Evolutionary conservation across 2,329 filamentous ascomycete genomes (phyloP), one percentile per base, ranked within the genome.

Genomic region (Orbilia quercus): DNA sequence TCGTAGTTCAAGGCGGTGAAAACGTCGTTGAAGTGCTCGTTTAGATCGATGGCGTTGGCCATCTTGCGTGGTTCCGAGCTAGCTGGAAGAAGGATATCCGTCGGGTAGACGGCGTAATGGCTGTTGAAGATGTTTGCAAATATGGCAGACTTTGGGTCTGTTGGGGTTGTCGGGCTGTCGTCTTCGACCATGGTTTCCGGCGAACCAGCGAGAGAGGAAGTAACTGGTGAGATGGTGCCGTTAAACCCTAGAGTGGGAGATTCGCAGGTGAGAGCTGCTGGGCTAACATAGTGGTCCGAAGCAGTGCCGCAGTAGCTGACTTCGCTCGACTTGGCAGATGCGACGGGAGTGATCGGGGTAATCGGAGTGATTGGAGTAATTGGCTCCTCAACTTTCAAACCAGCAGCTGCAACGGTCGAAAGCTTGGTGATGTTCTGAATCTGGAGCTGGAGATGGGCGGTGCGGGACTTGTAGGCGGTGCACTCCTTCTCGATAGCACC

Each of bases 1-100:
- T 72, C 67, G 50, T 72, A 72, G 47, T 65, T 72, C 45, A 72
- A 59, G 14, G 51, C 59, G 1, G 44, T 59, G 59, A 72, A 72
- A 22, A 65, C 51, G n/a, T 72, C 67, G 16, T 72, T 60, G 54
- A 72, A 72, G 28, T 65, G 51, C 9, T 65, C 59, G 16, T 65
- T 64, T 28, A 64, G 18, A 22, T 72, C 66, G 36, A 72, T 48
- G 44, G 51, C 16, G 31, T 65, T 72, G 28, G 36, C 55, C 42
- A 58, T 16, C 54, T 72, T 72, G 47, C 67, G 59, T 48, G 67
- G 67, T 20, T 72, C 67, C 22, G 53, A 47, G 34, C 48, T 64
- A 23, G 65, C 34, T 23, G 67, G 59, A 25, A 65, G 67, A 28
- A 72, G 53, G 28, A 72, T 65, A 12, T 65, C 59, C 3, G 59